Conservation (phyloP, 768 basidiomycete genomes). For the Termitomyces titanicus region DNA sequence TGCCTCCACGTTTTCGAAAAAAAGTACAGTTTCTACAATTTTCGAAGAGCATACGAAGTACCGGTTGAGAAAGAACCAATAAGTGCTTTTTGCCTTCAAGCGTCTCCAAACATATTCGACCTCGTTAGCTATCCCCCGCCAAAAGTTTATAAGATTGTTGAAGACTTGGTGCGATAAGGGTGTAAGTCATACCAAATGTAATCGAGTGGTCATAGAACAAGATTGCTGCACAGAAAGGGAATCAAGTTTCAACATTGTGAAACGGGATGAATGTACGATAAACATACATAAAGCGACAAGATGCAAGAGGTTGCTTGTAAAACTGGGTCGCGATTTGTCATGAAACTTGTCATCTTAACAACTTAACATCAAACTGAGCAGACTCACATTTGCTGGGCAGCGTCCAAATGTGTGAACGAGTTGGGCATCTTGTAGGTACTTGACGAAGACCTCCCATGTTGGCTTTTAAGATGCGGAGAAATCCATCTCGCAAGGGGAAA, state of each 20-base stretch:
- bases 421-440: neutral
- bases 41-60: constrained; percentile 3
- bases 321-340: neutral
- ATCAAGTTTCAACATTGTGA: neutral
- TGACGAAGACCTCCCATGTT: neutral
- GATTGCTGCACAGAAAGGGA: constrained; percentile 22
- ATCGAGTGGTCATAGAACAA: constrained; percentile 38
- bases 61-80: constrained; percentile 39
- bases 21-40: neutral
- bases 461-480: no score
- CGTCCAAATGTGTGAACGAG: neutral
- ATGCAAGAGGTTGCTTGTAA: neutral
- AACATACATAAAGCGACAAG: neutral
- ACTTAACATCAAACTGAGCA: neutral
- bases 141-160: neutral
- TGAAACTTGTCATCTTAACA: neutral
- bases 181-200: constrained; percentile 27
- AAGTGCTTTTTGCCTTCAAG: constrained; percentile 32
- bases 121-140: constrained; percentile 35
- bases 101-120: constrained; percentile 41
- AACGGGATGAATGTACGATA: neutral
- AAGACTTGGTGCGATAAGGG: neutral
- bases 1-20: neutral
- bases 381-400: constrained; percentile 1
- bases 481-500: no score